phyloP scores from a whole-genome alignment of 2,329 filamentous ascomycete genomes.

The Lachnellula arida region DNA sequence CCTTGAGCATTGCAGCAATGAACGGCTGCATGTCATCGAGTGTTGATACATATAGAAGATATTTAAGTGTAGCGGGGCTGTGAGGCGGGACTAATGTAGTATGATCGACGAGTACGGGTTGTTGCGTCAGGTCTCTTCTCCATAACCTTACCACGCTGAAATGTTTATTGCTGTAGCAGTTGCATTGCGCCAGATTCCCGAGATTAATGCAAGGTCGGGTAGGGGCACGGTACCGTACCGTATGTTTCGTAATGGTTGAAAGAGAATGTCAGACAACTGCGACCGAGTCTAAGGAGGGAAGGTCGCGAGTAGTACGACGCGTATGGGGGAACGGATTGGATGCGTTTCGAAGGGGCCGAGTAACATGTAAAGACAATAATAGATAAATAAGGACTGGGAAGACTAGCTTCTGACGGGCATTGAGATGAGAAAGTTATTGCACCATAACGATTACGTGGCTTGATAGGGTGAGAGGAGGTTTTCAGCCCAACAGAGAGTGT shows the following conservation, averaged over 20 bases:
- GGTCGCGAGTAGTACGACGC: conserved; percentile 3
- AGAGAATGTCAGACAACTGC: conserved; percentile 1
- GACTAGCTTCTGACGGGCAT: conserved; percentile 2
- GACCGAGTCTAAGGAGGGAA: conserved; percentile 12
- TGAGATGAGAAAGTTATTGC: conserved; percentile 16
- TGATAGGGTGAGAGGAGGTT: conserved; percentile 12
- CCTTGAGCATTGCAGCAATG: conserved; percentile 52
- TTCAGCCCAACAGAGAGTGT: neutral
- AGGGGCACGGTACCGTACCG: neutral
- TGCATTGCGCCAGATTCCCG: conserved; percentile 6
- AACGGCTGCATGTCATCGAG: conserved; percentile 41
- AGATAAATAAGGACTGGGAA: neutral
- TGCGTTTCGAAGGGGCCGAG: conserved; percentile 7
- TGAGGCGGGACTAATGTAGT: conserved; percentile 20
- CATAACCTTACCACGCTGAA: conserved; percentile 11
- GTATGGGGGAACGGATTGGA: neutral
- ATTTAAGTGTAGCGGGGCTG: conserved; percentile 17
- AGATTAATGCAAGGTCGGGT: too few species aligned
- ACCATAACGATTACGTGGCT: conserved; percentile 8
- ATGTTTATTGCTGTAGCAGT: neutral
- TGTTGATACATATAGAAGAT: conserved; percentile 29
- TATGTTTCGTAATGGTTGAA: conserved; percentile 4
- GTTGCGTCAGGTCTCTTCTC: conserved; percentile 8
- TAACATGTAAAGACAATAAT: conserved; percentile 18
- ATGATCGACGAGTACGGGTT: conserved; percentile 11